phyloP scores from a whole-genome alignment of 75 land plant genomes.

The Selaginella tamariscina region DNA sequence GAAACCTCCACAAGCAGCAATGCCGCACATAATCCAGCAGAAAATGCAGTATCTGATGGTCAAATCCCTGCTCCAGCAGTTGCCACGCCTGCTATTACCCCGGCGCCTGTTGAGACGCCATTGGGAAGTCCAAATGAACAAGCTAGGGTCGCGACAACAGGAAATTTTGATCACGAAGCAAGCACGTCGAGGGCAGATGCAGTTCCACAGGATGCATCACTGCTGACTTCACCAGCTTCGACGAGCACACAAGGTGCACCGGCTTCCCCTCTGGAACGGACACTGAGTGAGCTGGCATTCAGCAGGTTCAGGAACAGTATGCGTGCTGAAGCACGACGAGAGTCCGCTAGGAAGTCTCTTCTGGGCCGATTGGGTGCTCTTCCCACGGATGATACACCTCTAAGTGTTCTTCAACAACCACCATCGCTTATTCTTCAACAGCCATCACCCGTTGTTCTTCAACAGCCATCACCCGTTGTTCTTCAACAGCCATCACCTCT shows the following conservation, averaged over 20 bases:
- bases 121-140: too few species aligned
- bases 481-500: too few species aligned
- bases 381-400: background rate
- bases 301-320: background rate
- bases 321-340: background rate
- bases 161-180: background rate
- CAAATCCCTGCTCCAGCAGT: background rate
- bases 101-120: too few species aligned
- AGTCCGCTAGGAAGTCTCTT: background rate
- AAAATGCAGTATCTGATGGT: too few species aligned
- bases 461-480: too few species aligned
- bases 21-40: background rate
- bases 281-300: background rate
- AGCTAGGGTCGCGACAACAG: too few species aligned
- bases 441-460: too few species aligned
- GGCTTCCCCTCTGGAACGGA: background rate
- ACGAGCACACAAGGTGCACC: background rate
- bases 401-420: background rate
- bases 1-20: background rate
- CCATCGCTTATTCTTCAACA: too few species aligned
- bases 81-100: background rate
- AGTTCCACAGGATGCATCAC: background rate
- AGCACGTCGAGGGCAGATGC: background rate
- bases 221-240: background rate
- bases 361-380: background rate